A percentile compares a stretch with the other conserved stretches of the same genome.
These are phyloP conservation scores for Phylloporus sp. DNA, from an alignment of 768 basidiomycete species.

Conservation along the genomic window DNA sequence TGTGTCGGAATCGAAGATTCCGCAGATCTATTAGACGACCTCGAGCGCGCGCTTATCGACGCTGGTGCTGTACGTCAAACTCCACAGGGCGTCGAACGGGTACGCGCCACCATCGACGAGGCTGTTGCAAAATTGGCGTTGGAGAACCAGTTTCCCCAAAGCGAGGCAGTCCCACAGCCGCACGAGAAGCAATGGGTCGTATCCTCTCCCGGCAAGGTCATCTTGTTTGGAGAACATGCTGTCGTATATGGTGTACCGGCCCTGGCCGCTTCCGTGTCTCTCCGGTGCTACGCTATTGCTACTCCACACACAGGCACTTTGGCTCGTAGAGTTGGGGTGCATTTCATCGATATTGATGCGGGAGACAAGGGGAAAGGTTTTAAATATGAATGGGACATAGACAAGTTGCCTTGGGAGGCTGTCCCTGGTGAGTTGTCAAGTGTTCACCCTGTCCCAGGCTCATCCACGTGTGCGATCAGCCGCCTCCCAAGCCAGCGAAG, in stretches of 20 bases:
- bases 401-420: constrained; percentile 73
- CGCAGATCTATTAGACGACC: constrained; percentile 87
- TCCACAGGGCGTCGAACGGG: constrained; percentile 38
- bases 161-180: constrained; percentile 4
- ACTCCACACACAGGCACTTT: constrained; percentile 60
- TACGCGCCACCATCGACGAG: constrained; percentile 45
- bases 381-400: constrained; percentile 76
- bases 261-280: constrained; percentile 89
- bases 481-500: constrained; percentile 14
- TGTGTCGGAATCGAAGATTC: constrained; percentile 99
- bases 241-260: constrained; percentile 98
- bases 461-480: constrained; percentile 5
- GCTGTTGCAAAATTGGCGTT: constrained; percentile 67
- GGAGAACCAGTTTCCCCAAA: constrained; percentile 23
- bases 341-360: constrained; percentile 68
- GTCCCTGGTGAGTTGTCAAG: constrained; percentile 36
- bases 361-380: constrained; percentile 37
- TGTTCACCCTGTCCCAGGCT: not conserved
- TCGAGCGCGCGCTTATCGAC: constrained; percentile 87
- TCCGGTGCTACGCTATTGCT: constrained; percentile 87
- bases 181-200: constrained; percentile 70
- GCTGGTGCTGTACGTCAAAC: constrained; percentile 79
- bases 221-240: constrained; percentile 97
- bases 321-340: constrained; percentile 49
- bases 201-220: constrained; percentile 96